Conservation (phyloP, 2,329 filamentous ascomycete species). For the Colletotrichum tofieldiae region DNA sequence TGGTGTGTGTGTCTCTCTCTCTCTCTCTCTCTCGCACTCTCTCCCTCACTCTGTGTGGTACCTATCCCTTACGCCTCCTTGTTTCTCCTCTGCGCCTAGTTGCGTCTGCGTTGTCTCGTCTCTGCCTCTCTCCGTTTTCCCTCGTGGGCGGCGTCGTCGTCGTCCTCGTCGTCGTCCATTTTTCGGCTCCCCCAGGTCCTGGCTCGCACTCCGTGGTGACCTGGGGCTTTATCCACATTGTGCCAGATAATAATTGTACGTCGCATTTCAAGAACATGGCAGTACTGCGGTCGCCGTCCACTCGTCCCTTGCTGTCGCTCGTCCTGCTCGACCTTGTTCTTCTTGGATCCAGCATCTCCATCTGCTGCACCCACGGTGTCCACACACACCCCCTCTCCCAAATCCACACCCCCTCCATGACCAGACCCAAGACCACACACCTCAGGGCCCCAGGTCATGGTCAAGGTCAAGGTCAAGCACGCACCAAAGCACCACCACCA, state of each 20-base stretch:
- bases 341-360: neutral
- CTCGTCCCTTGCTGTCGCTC: neutral
- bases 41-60: neutral
- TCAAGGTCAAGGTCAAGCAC: constrained; percentile 20
- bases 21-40: neutral
- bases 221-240: constrained; percentile 1
- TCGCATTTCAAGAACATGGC: neutral
- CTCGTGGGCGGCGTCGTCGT: constrained; percentile 47
- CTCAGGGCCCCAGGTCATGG: constrained; percentile 19
- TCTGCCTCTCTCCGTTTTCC: constrained; percentile 1
- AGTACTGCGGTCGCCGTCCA: constrained; percentile 1
- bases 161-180: constrained; percentile 36
- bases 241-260: neutral
- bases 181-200: constrained; percentile 23
- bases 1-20: neutral
- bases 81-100: neutral
- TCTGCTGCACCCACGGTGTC: neutral
- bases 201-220: constrained; percentile 5
- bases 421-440: constrained; percentile 13
- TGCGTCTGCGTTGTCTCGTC: constrained; percentile 23
- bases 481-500: constrained; percentile 13
- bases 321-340: neutral
- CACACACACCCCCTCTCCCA: neutral
- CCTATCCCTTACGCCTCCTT: neutral
- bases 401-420: neutral